Base-by-base conservation (phyloP, 2,329 filamentous ascomycete genomes). In the Juglanconis oblonga region DNA sequence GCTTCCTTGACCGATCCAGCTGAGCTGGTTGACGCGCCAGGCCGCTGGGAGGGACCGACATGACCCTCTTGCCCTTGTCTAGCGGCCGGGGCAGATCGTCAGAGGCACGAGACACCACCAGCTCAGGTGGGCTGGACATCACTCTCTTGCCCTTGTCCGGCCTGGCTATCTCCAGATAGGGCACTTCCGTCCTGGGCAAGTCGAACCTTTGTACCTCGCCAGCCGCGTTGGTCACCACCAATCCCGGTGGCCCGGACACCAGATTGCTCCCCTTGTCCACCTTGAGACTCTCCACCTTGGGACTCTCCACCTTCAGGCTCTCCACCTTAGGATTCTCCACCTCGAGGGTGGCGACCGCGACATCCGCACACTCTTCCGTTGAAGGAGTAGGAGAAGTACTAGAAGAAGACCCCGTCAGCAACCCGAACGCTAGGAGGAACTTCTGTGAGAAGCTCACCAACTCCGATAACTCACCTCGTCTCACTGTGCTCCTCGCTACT, bases 401-500 rank as follows among this genome's bases (percentile, higher is more conserved):
- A n/a, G 36, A 11, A 9, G 38, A 7, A 17, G 14, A 42, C 4
- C 11, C 17, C 29, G 47, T 57, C 47, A 57, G 55, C 17, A 50
- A 24, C n/a, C 51, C 33, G 38, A 38, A n/a, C 31, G 14, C 17
- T 31, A 31, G 9, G 35, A 17, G 33, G 38, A 33, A 6, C 13
- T 8, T 7, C 17, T 3, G 3, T 9, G 36, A 44, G 35, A 31
- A 38, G 36, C 48, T 33, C 44, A 53, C 3, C 24, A 35, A 24
- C 13, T 36, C 38, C 29, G 29, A 29, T 42, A 17, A 58, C 61
- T 57, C 51, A 62, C 61, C 61, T 62, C 11, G 45, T 44, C 17
- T 61, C 57, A 35, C 53, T 56, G 13, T 29, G 52, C n/a, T n/a
- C 31, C n/a, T 32, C 57, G 8, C 17, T 49, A 36, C 61, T 62